Evolutionary conservation across 2,329 filamentous ascomycete genomes (phyloP), one percentile per base, ranked within the genome.

Genomic region (Harringtonia lauricola): DNA sequence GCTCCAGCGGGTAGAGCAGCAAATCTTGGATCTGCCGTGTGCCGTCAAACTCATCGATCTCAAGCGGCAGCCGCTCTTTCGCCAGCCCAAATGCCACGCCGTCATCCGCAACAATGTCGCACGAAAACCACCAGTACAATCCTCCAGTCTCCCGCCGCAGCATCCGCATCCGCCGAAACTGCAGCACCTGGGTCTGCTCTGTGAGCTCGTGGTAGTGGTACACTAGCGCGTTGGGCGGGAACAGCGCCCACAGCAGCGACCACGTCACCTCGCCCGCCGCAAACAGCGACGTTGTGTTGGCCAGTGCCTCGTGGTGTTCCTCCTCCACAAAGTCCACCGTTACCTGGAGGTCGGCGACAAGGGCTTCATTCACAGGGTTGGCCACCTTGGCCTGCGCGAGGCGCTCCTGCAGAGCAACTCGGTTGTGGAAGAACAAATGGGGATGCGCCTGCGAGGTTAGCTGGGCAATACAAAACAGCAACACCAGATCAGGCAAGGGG

Each of bases 201-300:
- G 69, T 64, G 49, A 62, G 53, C 21, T 47, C 41, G 17, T 30
- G 19, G 4, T 29, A 22, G 1, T 64, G 60, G 41, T 65, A 62
- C 2, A 73, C 52, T 6, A 60, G 58, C 36, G 57, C 60, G 1
- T 66, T 68, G 0, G 71, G 72, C 41, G 65, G 63, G 52, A 74
- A 72, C 24, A 76, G 64, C n/a, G 68, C 68, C 71, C 70, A 74
- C 10, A 68, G 59, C 38, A 76, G 66, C 13, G 68, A 62, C 41
- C 68, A 75, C 0, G 67, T 37, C 26, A 58, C 54, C 9, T 55
- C 50, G 22, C 52, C 54, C 24, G 56, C 44, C 9, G 35, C 30
- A 12, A 43, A 35, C 28, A 39, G 41, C 21, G 41, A 43, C 36
- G 26, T 7, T 14, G 39, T 14, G 14, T 38, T 29, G 8, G 22